phyloP scores from a whole-genome alignment of 495 filamentous ascomycete species.

The Podospora comata region DNA sequence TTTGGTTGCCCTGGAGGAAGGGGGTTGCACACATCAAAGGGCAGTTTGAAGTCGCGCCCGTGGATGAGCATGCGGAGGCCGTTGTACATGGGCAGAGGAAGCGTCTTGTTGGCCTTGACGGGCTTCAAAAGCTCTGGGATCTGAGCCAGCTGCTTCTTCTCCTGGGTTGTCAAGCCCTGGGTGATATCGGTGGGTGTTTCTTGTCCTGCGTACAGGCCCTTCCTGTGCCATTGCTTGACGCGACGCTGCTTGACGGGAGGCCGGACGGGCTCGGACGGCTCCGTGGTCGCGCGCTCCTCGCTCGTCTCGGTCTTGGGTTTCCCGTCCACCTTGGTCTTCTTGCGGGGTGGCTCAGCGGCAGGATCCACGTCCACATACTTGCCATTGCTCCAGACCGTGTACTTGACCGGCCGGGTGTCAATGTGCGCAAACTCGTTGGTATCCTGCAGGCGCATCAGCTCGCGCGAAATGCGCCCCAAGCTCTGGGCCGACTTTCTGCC shows the following conservation, averaged over 20 bases:
- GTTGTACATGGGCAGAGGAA: constrained; percentile 43
- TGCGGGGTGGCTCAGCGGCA: constrained; percentile 36
- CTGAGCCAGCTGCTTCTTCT: constrained; percentile 59
- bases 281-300: constrained; percentile 26
- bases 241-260: constrained; percentile 43
- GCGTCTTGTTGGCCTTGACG: constrained; percentile 41
- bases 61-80: constrained; percentile 56
- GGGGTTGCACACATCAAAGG: constrained; percentile 84
- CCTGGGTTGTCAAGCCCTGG: constrained; percentile 53
- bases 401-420: constrained; percentile 48
- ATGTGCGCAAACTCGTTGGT: constrained; percentile 54
- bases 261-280: constrained; percentile 23
- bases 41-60: constrained; percentile 78
- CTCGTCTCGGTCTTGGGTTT: constrained; percentile 6
- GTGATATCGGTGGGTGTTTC: constrained; percentile 57
- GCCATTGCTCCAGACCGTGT: constrained; percentile 54
- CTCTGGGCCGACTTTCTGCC: constrained; percentile 45
- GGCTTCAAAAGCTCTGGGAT: constrained; percentile 46
- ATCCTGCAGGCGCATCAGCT: constrained; percentile 49
- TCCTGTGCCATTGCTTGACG: constrained; percentile 69
- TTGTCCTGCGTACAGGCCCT: constrained; percentile 90
- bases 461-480: constrained; percentile 41
- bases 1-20: constrained; percentile 82
- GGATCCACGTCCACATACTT: constrained; percentile 43
- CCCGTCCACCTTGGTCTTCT: constrained; percentile 42